Base-by-base conservation (phyloP, 1,139 yeast genomes). In the Magnusiomyces sp. region DNA sequence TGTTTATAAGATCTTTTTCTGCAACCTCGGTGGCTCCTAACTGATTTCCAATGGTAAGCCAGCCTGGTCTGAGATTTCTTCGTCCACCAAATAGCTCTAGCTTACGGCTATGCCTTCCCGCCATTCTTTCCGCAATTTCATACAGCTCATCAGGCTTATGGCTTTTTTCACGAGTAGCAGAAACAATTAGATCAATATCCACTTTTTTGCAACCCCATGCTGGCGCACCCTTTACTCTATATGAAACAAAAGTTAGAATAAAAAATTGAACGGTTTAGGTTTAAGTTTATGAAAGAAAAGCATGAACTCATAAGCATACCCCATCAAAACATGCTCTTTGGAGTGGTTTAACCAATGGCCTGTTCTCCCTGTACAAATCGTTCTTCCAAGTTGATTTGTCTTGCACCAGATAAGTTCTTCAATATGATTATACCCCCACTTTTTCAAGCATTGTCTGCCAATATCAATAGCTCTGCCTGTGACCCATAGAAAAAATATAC, bases 291-390 rank as follows among this genome's bases (percentile, higher is more conserved):
- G 4, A 17, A 34, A 10, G 7, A 19, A 17, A 23, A n/a, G 13
- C 38, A 20, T 14, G 32, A 16, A 11, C 32, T 7, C 36, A 19
- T 23, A 5, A 31, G 52, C 64, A 44, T 51, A 64, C 66, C 95
- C 97, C 29, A 90, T 86, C 11, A 90, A 68, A 44, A 88, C 71
- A 63, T 90, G 97, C 65, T 90, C 97, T 59, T 90, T 90, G 0
- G 96, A 86, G 65, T 90, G 97, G 62, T 90, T 90, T 47, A 90
- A 71, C 97, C 97, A 90, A 64, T 90, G 97, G 0, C 97, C 97
- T 0, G 97, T 90, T 55, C 97, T 71, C 0, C 97, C 97, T 0
- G 97, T 90, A 53, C 94, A 92, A 47, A 90, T 89, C 0, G 96
- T 90, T 55, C 95, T 71, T 33, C 83, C 80, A 53, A 90, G 69